Conservation (phyloP, 164 flowering plant genomes). For the Annona squamosa region DNA sequence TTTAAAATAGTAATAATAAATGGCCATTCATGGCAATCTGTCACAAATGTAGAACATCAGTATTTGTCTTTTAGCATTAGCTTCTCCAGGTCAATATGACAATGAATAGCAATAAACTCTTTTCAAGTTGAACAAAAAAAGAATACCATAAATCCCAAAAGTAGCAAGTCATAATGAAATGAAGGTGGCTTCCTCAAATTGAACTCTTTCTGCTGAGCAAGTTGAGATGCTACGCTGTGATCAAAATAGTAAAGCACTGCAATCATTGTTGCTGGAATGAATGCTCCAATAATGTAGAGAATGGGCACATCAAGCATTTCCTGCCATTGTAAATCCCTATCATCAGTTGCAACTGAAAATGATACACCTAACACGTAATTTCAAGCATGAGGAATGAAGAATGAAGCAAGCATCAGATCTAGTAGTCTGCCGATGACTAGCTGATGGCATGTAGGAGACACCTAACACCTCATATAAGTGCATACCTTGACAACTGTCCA, state of each 20-base stretch:
- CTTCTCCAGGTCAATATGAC: background rate
- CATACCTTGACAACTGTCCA: constrained; percentile 92
- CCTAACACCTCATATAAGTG: constrained; percentile 1
- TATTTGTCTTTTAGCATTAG: background rate
- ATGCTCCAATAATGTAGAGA: constrained; percentile 84
- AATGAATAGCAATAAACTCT: background rate
- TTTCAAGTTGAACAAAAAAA: background rate
- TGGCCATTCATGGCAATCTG: background rate
- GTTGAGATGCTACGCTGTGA: constrained; percentile 98
- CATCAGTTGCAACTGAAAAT: background rate
- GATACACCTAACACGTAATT: background rate
- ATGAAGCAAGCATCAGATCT: background rate
- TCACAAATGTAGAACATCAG: background rate
- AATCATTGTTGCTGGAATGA: constrained; percentile 97
- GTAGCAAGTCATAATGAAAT: constrained; percentile 90
- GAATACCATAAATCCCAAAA: constrained; percentile 84
- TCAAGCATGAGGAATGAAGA: background rate
- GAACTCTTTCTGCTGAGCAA: constrained; percentile 97
- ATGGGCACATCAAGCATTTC: constrained; percentile 91
- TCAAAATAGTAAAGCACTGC: constrained; percentile 98
- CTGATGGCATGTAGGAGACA: too few species aligned
- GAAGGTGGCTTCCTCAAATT: constrained; percentile 93
- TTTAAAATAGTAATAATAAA: background rate
- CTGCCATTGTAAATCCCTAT: constrained; percentile 35
- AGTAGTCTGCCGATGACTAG: too few species aligned